Evolutionary conservation across 2,329 filamentous ascomycete genomes (phyloP).

Genomic region (Aspergillus pseudoterreus): DNA sequence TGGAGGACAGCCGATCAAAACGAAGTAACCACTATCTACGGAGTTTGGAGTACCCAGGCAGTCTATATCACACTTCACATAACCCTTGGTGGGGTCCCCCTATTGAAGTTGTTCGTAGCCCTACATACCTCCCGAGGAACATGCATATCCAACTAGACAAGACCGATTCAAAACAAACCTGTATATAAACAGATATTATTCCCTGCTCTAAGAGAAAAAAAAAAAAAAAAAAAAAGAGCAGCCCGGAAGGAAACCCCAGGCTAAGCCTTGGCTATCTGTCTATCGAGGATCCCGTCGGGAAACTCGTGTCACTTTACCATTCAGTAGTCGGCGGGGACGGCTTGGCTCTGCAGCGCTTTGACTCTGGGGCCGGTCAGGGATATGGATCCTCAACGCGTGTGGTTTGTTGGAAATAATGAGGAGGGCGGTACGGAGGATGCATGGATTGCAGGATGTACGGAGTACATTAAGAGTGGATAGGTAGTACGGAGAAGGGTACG

Average conservation of each 20-base stretch:
- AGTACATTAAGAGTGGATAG: background rate
- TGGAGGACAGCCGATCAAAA: background rate
- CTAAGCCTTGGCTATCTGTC: constrained; percentile 19
- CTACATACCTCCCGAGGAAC: background rate
- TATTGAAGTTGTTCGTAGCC: background rate
- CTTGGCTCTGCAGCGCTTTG: constrained; percentile 23
- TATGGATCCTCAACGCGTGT: constrained; percentile 9
- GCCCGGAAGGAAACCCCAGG: background rate
- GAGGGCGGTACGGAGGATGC: background rate
- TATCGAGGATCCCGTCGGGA: constrained; percentile 12
- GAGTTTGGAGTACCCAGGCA: too few relatives aligned
- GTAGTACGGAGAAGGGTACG: too few relatives aligned
- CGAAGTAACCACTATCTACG: background rate
- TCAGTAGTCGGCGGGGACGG: constrained; percentile 12
- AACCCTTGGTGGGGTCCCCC: too few relatives aligned
- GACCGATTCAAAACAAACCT: background rate
- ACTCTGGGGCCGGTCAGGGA: constrained; percentile 12
- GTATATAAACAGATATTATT: background rate
- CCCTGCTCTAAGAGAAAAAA: background rate
- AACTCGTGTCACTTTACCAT: constrained; percentile 9
- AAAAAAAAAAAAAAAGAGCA: background rate
- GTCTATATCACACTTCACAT: too few relatives aligned
- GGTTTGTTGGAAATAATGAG: background rate
- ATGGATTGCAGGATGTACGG: background rate
- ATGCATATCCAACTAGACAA: background rate